phyloP scores from a whole-genome alignment of 371 early-diverging fungal species.

The Synchytrium microbalum region DNA sequence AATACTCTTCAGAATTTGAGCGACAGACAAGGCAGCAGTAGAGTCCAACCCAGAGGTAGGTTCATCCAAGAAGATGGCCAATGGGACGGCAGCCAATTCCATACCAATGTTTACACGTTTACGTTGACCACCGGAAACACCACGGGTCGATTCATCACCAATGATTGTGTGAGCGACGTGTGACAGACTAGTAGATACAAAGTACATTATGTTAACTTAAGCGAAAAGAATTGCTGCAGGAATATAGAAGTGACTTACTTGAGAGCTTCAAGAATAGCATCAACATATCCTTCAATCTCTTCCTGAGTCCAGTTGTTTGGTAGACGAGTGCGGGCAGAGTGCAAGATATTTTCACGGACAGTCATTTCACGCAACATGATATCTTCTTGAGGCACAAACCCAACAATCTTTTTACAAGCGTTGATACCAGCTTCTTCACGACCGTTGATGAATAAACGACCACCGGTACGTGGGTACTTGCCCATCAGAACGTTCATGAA shows the following conservation, averaged over 20 bases:
- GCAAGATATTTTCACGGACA: conserved; percentile 14
- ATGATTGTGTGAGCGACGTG: conserved; percentile 9
- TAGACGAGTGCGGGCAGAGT: conserved; percentile 11
- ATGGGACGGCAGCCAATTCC: conserved; percentile 10
- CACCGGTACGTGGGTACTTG: conserved; percentile 10
- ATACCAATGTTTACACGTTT: conserved; percentile 19
- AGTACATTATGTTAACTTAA: not conserved
- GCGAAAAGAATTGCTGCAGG: not conserved
- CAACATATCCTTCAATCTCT: conserved; percentile 8
- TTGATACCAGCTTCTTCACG: conserved; percentile 8
- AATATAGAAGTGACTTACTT: conserved; percentile 11
- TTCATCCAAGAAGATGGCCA: conserved; percentile 41
- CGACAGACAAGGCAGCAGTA: not conserved
- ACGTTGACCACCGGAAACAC: conserved; percentile 27
- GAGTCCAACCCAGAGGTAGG: conserved; percentile 55
- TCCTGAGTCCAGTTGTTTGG: conserved; percentile 2
- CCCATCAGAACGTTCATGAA: conserved; percentile 13
- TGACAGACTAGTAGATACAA: no score
- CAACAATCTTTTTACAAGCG: conserved; percentile 15
- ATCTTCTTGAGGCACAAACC: conserved; percentile 24
- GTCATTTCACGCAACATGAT: conserved; percentile 15
- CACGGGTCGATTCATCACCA: conserved; percentile 14
- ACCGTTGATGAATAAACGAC: conserved; percentile 11
- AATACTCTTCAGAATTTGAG: not conserved
- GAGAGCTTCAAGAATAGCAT: conserved; percentile 10